Evolutionary conservation across 2,329 filamentous ascomycete species (phyloP).

Genomic region (Arthroderma sp.): DNA sequence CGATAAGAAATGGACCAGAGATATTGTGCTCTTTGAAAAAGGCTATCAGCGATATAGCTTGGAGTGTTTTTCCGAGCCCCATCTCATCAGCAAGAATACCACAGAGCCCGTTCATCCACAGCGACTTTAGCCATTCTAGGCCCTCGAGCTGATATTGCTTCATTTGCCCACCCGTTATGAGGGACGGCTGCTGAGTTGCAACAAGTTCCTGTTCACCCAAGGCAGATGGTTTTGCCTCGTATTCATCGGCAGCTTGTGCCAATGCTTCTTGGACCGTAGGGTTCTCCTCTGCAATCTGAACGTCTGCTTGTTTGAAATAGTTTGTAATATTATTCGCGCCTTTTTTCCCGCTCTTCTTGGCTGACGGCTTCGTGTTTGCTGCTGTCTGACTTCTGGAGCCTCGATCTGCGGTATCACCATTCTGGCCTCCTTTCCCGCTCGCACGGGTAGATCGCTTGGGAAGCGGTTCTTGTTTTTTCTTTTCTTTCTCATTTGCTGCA

Average conservation of each 20-base stretch:
- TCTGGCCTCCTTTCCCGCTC: constrained; percentile 13
- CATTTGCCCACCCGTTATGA: constrained; percentile 81
- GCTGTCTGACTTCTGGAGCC: constrained; percentile 3
- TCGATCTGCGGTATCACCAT: constrained; percentile 6
- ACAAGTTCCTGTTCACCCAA: constrained; percentile 52
- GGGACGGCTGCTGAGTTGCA: constrained; percentile 73
- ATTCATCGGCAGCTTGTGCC: constrained; percentile 44
- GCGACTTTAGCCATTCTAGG: constrained; percentile 73
- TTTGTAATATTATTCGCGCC: constrained; percentile 37
- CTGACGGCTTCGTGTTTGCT: constrained; percentile 17
- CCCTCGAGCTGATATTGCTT: constrained; percentile 88
- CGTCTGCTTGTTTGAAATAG: constrained; percentile 48
- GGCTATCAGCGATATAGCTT: constrained; percentile 77
- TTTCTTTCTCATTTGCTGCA: constrained; percentile 16
- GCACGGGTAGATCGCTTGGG: constrained; percentile 23
- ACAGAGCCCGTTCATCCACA: constrained; percentile 82
- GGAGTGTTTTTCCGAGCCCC: constrained; percentile 85
- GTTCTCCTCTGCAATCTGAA: constrained; percentile 40
- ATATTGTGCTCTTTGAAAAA: constrained; percentile 75
- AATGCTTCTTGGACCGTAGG: constrained; percentile 44
- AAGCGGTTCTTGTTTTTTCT: constrained; percentile 10
- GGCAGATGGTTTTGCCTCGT: constrained; percentile 45
- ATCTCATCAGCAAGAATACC: constrained; percentile 91
- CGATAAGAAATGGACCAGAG: constrained; percentile 81
- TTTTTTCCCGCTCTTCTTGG: constrained; percentile 17